phyloP scores from a whole-genome alignment of 2,329 filamentous ascomycete species.

The Penicillium sp. region DNA sequence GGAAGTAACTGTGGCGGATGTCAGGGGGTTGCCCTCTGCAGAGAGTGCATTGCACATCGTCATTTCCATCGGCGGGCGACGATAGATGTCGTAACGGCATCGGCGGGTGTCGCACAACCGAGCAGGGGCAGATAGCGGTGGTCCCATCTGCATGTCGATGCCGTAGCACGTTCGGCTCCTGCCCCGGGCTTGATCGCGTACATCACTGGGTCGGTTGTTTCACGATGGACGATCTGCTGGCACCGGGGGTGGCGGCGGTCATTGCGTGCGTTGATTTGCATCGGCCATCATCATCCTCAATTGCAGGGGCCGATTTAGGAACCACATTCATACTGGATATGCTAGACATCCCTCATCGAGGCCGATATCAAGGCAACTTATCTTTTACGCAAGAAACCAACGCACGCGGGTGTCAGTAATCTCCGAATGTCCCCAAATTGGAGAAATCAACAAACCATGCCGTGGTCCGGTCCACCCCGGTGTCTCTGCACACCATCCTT shows the following conservation, averaged over 20 bases:
- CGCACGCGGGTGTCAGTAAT: too few species aligned
- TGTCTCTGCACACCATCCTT: neutral
- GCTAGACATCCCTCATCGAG: too few species aligned
- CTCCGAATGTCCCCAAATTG: too few species aligned
- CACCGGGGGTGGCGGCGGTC: constrained; percentile 11
- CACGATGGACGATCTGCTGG: constrained; percentile 17
- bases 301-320: too few species aligned
- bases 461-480: too few species aligned
- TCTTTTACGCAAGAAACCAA: too few species aligned
- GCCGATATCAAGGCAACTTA: too few species aligned
- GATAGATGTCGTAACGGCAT: too few species aligned
- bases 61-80: constrained; percentile 8
- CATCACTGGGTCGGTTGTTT: constrained; percentile 22
- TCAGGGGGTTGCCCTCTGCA: constrained; percentile 1
- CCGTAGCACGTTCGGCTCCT: constrained; percentile 4
- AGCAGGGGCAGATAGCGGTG: too few species aligned
- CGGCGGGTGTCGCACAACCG: too few species aligned
- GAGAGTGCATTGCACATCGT: constrained; percentile 19
- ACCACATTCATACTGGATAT: too few species aligned
- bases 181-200: constrained; percentile 17
- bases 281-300: neutral
- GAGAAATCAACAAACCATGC: too few species aligned
- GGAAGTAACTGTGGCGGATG: constrained; percentile 13
- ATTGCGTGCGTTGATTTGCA: constrained; percentile 18
- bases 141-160: neutral